Percentiles rank a stretch among this genome's conserved stretches.
Evolutionary conservation across 2,329 filamentous ascomycete species (phyloP).

Genomic region (Balansia obtecta): DNA sequence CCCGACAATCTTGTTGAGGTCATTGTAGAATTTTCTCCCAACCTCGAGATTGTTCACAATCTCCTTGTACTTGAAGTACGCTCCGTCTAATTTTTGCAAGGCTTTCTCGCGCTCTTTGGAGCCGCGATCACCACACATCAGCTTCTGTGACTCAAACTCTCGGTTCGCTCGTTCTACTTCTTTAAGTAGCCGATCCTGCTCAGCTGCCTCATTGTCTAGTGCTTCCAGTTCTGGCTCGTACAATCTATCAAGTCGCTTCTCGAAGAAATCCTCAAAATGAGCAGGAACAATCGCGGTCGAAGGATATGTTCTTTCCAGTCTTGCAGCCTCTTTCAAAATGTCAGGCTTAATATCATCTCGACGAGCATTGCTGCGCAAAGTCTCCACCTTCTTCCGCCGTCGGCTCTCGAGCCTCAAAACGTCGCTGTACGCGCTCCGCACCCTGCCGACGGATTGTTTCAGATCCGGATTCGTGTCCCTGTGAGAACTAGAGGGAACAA

Average conservation of each 20-base stretch:
- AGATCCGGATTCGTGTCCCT: constrained; percentile 70
- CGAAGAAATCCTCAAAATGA: constrained; percentile 88
- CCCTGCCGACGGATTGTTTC: constrained; percentile 62
- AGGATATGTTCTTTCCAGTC: constrained; percentile 75
- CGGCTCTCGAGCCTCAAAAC: constrained; percentile 71
- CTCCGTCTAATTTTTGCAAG: constrained; percentile 77
- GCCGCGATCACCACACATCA: constrained; percentile 47
- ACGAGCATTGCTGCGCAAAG: constrained; percentile 64
- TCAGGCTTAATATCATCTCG: constrained; percentile 81
- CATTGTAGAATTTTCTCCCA: constrained; percentile 93
- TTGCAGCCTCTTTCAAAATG: constrained; percentile 69
- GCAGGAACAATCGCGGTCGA: constrained; percentile 74
- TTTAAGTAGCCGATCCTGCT: constrained; percentile 60
- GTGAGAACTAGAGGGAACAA: constrained; percentile 74
- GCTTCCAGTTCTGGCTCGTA: constrained; percentile 71
- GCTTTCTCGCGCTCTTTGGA: constrained; percentile 70
- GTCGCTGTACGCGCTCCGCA: constrained; percentile 76
- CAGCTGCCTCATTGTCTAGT: constrained; percentile 56
- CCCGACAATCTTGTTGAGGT: constrained; percentile 76
- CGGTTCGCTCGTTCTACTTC: constrained; percentile 65
- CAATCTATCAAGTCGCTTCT: constrained; percentile 57
- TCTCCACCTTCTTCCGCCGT: constrained; percentile 66
- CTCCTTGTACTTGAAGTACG: constrained; percentile 93
- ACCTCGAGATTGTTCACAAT: constrained; percentile 85
- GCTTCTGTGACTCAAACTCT: constrained; percentile 62